phyloP scores from a whole-genome alignment of 305 asterid genomes.

The Plantago coronopus region DNA sequence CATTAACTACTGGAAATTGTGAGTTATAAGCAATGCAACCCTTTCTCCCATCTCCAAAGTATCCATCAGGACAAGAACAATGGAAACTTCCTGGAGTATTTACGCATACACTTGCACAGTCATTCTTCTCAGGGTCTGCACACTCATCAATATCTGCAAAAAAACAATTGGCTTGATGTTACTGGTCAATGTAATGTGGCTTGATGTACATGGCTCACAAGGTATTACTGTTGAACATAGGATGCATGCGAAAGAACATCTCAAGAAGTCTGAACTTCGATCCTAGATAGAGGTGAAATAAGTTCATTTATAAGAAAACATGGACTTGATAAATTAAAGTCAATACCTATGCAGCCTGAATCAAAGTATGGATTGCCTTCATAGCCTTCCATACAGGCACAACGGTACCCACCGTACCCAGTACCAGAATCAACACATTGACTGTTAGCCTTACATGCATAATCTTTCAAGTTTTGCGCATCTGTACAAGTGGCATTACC shows the following conservation, averaged over 20 bases:
- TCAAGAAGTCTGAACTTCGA: too few relatives aligned
- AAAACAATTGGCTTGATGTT: too few relatives aligned
- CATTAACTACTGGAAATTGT: conserved; percentile 40
- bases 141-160: conserved; percentile 12
- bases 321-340: too few relatives aligned
- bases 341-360: conserved; percentile 45
- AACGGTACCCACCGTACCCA: conserved; percentile 43
- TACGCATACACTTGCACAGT: conserved; percentile 41
- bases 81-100: conserved; percentile 46
- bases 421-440: conserved; percentile 38
- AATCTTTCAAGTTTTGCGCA: conserved; percentile 22
- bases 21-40: conserved; percentile 37
- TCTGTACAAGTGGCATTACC: conserved; percentile 34
- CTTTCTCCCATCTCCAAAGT: conserved; percentile 49
- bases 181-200: too few relatives aligned
- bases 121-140: conserved; percentile 23
- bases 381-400: conserved; percentile 39
- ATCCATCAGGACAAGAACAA: conserved; percentile 56
- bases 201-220: neutral
- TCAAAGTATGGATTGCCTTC: conserved; percentile 50
- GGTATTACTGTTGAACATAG: neutral
- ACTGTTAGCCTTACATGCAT: conserved; percentile 34
- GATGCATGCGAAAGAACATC: neutral
- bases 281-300: too few relatives aligned
- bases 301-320: too few relatives aligned